A percentile compares a stretch with the other conserved stretches of the same genome.
phyloP scores from a whole-genome alignment of 129 eudicot species.

The Pittosporum tobira region DNA sequence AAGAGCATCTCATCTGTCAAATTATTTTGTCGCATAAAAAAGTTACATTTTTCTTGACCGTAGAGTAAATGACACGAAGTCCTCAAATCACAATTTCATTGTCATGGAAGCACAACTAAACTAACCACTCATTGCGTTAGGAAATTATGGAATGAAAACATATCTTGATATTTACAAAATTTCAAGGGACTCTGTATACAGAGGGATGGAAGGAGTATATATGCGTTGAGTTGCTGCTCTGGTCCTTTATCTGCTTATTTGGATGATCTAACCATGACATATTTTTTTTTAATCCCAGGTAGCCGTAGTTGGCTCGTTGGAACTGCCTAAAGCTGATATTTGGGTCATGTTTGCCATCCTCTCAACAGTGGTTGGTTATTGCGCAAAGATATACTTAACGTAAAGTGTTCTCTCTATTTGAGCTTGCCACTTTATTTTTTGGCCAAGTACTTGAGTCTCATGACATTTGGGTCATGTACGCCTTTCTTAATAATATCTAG shows the following conservation, averaged over 20 bases:
- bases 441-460: no score
- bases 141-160: no score
- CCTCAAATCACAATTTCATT: no score
- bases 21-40: no score
- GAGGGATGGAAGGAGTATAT: no score
- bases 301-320: slow-evolving; percentile 68
- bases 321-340: slow-evolving; percentile 82
- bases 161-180: no score
- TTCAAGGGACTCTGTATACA: no score
- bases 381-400: slow-evolving; percentile 96
- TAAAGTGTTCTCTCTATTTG: slow-evolving; percentile 21
- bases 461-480: neutral
- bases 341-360: slow-evolving; percentile 94
- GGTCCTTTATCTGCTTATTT: neutral
- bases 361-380: slow-evolving; percentile 80
- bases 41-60: no score
- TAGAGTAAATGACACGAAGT: no score
- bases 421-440: neutral
- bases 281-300: slow-evolving; percentile 42
- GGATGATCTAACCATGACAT: neutral
- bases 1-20: no score
- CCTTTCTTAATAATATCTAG: neutral
- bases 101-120: no score
- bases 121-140: no score
- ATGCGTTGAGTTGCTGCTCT: neutral